Conservation (phyloP, 208 protist genomes). For the Crithidia brevicula region DNA sequence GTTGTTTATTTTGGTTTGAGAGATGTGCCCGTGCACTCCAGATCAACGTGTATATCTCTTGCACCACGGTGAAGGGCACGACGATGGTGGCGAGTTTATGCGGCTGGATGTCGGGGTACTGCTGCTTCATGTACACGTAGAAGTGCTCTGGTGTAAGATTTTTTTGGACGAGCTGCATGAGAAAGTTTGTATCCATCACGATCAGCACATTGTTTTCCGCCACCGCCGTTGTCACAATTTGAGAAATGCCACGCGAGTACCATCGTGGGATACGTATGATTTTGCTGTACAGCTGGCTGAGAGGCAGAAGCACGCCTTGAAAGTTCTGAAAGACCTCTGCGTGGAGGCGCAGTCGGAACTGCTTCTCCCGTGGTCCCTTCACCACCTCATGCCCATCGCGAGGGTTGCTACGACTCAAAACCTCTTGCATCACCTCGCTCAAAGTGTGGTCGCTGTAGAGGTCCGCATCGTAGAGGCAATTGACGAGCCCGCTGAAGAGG, state of each 20-base stretch:
- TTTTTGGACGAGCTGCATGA: conserved; percentile 78
- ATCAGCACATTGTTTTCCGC: conserved; percentile 41
- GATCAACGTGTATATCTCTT: conserved; percentile 66
- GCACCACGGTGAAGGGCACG: conserved; percentile 81
- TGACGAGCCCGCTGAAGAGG: conserved; percentile 49
- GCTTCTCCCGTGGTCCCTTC: conserved; percentile 3
- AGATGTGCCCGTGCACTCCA: conserved; percentile 55
- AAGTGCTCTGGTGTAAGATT: conserved; percentile 79
- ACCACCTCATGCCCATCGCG: conserved; percentile 4
- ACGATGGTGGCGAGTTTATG: conserved; percentile 45
- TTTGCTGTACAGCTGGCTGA: conserved; percentile 58
- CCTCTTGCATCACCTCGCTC: conserved; percentile 62
- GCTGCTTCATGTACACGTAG: conserved; percentile 52
- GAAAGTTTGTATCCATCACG: conserved; percentile 87
- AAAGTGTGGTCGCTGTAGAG: conserved; percentile 58
- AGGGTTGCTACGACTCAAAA: conserved; percentile 53
- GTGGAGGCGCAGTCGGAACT: conserved; percentile 60
- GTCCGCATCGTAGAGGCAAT: conserved; percentile 74
- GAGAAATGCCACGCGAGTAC: conserved; percentile 51
- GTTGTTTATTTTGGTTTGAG: conserved; percentile 38
- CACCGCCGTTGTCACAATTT: conserved; percentile 44
- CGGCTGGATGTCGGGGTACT: conserved; percentile 45
- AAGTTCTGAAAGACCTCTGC: conserved; percentile 61
- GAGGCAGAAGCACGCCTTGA: conserved; percentile 37
- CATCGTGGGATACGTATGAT: conserved; percentile 45